A percentile compares a stretch with the other conserved stretches of the same genome.
These are phyloP conservation scores for Irpex sp. DNA, from an alignment of 1,284 basidiomycete species.

Conservation along the genomic window DNA sequence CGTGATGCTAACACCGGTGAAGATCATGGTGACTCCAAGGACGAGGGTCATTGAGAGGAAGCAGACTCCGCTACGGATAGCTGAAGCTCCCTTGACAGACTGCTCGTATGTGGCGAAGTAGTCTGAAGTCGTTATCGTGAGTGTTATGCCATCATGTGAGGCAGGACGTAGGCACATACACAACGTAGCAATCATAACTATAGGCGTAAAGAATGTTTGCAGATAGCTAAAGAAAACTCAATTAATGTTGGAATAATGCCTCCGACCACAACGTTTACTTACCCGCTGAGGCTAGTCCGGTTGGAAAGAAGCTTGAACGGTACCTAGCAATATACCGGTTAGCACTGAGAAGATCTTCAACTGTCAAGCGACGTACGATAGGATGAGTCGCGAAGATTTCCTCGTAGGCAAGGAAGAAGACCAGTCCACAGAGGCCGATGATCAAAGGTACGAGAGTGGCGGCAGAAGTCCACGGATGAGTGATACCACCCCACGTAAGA, in stretches of 20 bases:
- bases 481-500: constrained; percentile 35
- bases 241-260: too few relatives aligned
- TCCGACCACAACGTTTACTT: background rate
- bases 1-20: background rate
- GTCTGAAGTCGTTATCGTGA: too few relatives aligned
- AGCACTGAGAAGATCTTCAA: too few relatives aligned
- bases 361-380: background rate
- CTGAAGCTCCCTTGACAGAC: too few relatives aligned
- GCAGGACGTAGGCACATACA: constrained; percentile 3
- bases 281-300: constrained; percentile 6
- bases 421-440: too few relatives aligned
- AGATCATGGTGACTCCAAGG: background rate
- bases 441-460: constrained; percentile 24
- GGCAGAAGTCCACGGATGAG: constrained; percentile 32
- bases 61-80: background rate
- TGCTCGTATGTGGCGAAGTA: background rate
- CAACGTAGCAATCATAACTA: too few relatives aligned
- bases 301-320: background rate
- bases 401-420: too few relatives aligned
- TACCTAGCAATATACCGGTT: background rate
- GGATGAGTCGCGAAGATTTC: too few relatives aligned
- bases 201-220: too few relatives aligned
- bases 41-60: background rate
- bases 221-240: too few relatives aligned
- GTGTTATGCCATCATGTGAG: too few relatives aligned